These are phyloP conservation scores for Saccharum hybrid DNA, from an alignment of 202 grass and related monocot genomes.

Conservation along the genomic window DNA sequence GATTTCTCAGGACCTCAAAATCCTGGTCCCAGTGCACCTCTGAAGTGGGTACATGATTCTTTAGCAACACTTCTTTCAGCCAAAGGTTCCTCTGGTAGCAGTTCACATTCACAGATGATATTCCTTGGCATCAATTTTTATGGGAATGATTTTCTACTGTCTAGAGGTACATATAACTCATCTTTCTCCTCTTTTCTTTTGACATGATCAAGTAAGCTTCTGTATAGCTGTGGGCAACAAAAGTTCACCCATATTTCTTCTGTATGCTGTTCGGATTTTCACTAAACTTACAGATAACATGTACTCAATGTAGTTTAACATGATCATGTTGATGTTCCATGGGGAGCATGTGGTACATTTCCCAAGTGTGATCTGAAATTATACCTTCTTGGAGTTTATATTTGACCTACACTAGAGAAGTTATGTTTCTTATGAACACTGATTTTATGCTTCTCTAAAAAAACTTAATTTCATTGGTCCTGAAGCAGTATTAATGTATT, in stretches of 20 bases:
- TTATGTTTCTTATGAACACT: slow-evolving; percentile 12
- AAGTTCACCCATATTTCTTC: slow-evolving; percentile 19
- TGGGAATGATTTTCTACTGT: slow-evolving; percentile 86
- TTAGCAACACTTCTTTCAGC: slow-evolving; percentile 69
- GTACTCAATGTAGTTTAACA: slow-evolving; percentile 25
- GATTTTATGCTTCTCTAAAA: background rate
- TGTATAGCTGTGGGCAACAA: background rate
- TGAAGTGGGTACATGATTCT: slow-evolving; percentile 79
- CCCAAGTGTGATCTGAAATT: slow-evolving; percentile 25
- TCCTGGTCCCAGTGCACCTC: slow-evolving; percentile 88
- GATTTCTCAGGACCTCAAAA: slow-evolving; percentile 94
- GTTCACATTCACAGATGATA: slow-evolving; percentile 74
- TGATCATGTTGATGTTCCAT: slow-evolving; percentile 18
- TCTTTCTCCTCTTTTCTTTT: background rate
- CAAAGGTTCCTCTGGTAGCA: slow-evolving; percentile 38
- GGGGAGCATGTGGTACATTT: slow-evolving; percentile 19
- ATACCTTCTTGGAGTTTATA: slow-evolving; percentile 38
- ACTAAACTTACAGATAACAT: slow-evolving; percentile 25
- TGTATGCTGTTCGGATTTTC: slow-evolving; percentile 32
- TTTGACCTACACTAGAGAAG: slow-evolving; percentile 24
- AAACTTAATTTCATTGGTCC: background rate
- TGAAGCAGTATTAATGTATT: background rate
- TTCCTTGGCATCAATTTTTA: slow-evolving; percentile 97
- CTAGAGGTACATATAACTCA: slow-evolving; percentile 63
- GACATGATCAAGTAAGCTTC: slow-evolving; percentile 22